Percentiles rank a stretch among this genome's conserved stretches.
Conservation (phyloP, 1,139 yeast genomes). For the Nakaseomyces sp. region DNA sequence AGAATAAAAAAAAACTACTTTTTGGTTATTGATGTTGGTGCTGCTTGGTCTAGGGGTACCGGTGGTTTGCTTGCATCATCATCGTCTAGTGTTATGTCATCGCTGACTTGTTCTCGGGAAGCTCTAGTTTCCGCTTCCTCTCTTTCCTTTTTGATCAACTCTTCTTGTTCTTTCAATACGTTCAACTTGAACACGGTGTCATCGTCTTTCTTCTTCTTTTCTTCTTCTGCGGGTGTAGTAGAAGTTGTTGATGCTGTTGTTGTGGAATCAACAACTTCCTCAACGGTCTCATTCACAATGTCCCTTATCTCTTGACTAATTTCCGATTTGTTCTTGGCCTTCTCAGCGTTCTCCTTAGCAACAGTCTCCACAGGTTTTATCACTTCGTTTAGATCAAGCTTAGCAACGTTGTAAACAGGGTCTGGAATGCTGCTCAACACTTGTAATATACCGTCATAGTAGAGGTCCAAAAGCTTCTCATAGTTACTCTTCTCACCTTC, state of each 20-base stretch:
- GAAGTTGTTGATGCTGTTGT: conserved; percentile 31
- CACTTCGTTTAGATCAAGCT: conserved; percentile 52
- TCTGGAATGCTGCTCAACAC: conserved; percentile 89
- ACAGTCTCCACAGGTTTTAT: conserved; percentile 2
- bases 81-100: conserved; percentile 73
- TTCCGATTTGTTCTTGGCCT: conserved; percentile 1
- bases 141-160: conserved; percentile 82
- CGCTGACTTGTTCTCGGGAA: conserved; percentile 64
- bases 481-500: conserved; percentile 31
- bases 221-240: conserved; percentile 6
- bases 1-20: conserved; percentile 4
- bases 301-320: conserved; percentile 6
- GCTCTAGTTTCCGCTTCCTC: conserved; percentile 63
- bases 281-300: conserved; percentile 8
- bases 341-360: background rate
- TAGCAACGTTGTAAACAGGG: conserved; percentile 92
- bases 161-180: conserved; percentile 93
- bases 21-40: conserved; percentile 16
- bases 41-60: conserved; percentile 20
- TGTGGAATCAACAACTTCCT: conserved; percentile 32
- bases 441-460: conserved; percentile 80
- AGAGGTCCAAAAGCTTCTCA: conserved; percentile 43
- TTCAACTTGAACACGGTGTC: conserved; percentile 73
- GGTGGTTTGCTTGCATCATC: conserved; percentile 37
- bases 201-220: conserved; percentile 17